Evolutionary conservation across 305 asterid genomes (phyloP).

Genomic region (Fraxinus latifolia): DNA sequence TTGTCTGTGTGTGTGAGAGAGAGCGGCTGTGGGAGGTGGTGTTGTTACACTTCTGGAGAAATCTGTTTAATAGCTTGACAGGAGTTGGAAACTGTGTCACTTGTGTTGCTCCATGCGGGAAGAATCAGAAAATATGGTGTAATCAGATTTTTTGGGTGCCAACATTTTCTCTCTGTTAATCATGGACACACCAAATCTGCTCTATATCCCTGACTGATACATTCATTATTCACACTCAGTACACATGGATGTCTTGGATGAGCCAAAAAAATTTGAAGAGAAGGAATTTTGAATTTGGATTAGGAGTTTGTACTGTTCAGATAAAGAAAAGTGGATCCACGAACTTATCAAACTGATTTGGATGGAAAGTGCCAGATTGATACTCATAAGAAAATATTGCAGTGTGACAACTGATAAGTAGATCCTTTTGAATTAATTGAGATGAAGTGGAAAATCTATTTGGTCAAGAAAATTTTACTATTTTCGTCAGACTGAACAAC

Average conservation of each 20-base stretch:
- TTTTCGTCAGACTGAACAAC: not conserved
- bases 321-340: not conserved
- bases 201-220: not conserved
- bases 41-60: not conserved
- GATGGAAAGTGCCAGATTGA: not conserved
- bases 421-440: not conserved
- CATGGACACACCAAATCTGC: not conserved
- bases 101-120: not conserved
- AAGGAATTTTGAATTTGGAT: not conserved
- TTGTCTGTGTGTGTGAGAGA: not conserved
- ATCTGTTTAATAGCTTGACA: not conserved
- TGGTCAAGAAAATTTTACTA: not conserved
- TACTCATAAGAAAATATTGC: not conserved
- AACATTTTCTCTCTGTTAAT: not conserved
- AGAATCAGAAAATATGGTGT: not conserved
- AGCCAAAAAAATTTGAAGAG: not conserved
- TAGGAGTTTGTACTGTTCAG: not conserved
- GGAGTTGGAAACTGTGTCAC: not conserved
- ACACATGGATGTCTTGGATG: not conserved
- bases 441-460: not conserved
- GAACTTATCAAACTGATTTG: not conserved
- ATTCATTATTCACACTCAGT: not conserved
- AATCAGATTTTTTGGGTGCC: not conserved
- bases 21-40: not conserved
- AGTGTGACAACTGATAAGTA: not conserved